These are phyloP conservation scores for Elaeis oleifera DNA, from an alignment of 202 grass and related monocot species.

Conservation along the genomic window DNA sequence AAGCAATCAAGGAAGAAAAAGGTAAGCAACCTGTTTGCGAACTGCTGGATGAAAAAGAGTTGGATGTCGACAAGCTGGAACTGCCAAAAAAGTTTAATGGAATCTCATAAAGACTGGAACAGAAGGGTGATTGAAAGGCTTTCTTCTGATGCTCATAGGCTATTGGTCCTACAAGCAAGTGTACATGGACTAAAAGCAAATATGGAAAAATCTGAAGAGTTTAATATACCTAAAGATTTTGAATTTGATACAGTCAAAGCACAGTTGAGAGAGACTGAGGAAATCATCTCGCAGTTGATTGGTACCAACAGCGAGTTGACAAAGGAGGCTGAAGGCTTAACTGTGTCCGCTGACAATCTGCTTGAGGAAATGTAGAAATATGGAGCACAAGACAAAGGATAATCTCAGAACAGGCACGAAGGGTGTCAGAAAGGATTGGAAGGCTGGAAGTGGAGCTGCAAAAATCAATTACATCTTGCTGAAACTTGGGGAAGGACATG, in stretches of 20 bases:
- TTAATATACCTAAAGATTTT: not conserved
- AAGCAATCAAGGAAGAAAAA: conserved; percentile 37
- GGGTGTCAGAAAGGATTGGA: conserved; percentile 76
- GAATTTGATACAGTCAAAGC: conserved; percentile 41
- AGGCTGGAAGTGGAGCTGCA: conserved; percentile 69
- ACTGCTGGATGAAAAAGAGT: conserved; percentile 53
- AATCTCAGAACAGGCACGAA: conserved; percentile 56
- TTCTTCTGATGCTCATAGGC: conserved; percentile 52
- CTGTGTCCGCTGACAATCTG: conserved; percentile 1
- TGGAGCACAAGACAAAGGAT: conserved; percentile 63
- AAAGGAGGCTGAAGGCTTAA: conserved; percentile 62
- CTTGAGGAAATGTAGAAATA: conserved; percentile 25
- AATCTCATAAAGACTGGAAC: conserved; percentile 64
- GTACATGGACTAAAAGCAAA: conserved; percentile 47
- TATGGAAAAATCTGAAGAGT: conserved; percentile 31
- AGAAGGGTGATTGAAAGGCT: conserved; percentile 65
- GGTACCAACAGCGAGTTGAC: conserved; percentile 63
- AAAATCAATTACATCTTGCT: conserved; percentile 59
- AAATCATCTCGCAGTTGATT: conserved; percentile 56
- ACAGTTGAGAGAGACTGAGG: conserved; percentile 60
- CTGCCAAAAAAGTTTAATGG: conserved; percentile 16
- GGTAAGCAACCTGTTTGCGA: conserved; percentile 32
- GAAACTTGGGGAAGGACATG: conserved; percentile 58
- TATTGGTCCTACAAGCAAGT: conserved; percentile 44
- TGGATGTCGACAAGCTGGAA: conserved; percentile 61